Evolutionary conservation across 2,329 filamentous ascomycete species (phyloP).

Genomic region (Claviceps purpurea): DNA sequence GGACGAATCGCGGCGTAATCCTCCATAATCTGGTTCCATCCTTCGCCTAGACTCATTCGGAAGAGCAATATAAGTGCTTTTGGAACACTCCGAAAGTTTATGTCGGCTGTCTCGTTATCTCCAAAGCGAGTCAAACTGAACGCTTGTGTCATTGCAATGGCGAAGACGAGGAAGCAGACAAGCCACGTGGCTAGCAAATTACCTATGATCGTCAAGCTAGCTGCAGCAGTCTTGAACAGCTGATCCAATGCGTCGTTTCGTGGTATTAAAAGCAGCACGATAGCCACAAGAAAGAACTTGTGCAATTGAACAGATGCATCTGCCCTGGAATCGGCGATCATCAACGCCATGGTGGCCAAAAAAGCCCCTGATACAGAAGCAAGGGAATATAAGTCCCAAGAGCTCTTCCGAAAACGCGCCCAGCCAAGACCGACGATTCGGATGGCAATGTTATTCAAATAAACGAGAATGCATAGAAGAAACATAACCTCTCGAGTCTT

Average conservation of each 20-base stretch:
- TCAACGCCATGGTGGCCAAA: constrained; percentile 61
- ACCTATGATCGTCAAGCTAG: constrained; percentile 77
- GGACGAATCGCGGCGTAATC: constrained; percentile 73
- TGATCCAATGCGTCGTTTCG: constrained; percentile 95
- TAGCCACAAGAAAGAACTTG: constrained; percentile 85
- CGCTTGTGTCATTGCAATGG: constrained; percentile 89
- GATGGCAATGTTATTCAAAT: constrained; percentile 69
- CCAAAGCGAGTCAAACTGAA: constrained; percentile 92
- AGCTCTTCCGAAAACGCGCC: constrained; percentile 80
- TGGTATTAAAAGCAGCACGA: constrained; percentile 82
- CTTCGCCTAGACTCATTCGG: constrained; percentile 83
- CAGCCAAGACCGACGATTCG: constrained; percentile 82
- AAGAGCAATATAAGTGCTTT: constrained; percentile 91
- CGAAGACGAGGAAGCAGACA: constrained; percentile 89
- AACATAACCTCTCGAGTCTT: constrained; percentile 61
- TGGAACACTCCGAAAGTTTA: constrained; percentile 88
- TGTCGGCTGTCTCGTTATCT: constrained; percentile 54
- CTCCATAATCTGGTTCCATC: constrained; percentile 96
- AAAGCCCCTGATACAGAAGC: constrained; percentile 69
- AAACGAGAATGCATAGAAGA: constrained; percentile 67
- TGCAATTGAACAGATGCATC: constrained; percentile 65
- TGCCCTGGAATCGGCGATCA: constrained; percentile 47
- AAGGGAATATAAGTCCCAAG: constrained; percentile 89
- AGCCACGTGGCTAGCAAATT: constrained; percentile 96
- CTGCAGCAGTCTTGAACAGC: constrained; percentile 95